A percentile compares a stretch with the other conserved stretches of the same genome.
Conservation (phyloP, 2,329 filamentous ascomycete genomes). For the Neonectria faginata region DNA sequence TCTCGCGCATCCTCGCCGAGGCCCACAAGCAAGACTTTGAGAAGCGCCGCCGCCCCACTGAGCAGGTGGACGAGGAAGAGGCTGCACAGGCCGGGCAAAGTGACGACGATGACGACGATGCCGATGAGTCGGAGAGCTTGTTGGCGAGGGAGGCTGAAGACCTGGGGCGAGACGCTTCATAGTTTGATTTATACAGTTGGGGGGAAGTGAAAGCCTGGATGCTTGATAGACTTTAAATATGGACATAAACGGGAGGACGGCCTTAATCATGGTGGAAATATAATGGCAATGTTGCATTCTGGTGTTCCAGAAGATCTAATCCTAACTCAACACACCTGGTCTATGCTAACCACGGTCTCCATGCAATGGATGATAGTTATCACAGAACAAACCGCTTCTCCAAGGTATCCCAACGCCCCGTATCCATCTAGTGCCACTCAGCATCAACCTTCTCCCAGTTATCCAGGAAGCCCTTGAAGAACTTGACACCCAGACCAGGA, state of each 20-base stretch:
- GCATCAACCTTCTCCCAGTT: slow-evolving; percentile 85
- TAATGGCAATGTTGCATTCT: slow-evolving; percentile 4
- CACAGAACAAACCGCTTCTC: slow-evolving; percentile 12
- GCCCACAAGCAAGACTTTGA: slow-evolving; percentile 95
- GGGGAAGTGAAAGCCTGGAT: neutral
- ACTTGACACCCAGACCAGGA: slow-evolving; percentile 86
- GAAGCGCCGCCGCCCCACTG: slow-evolving; percentile 69
- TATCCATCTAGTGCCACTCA: slow-evolving; percentile 70
- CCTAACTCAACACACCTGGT: slow-evolving; percentile 15
- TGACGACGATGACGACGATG: slow-evolving; percentile 53
- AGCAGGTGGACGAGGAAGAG: slow-evolving; percentile 41
- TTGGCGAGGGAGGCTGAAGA: slow-evolving; percentile 47
- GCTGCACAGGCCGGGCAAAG: slow-evolving; percentile 46
- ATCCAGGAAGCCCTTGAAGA: slow-evolving; percentile 91
- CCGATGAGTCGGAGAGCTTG: slow-evolving; percentile 39
- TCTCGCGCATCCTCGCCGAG: slow-evolving; percentile 77
- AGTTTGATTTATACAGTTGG: neutral
- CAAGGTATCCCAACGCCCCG: slow-evolving; percentile 16
- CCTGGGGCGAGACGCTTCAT: slow-evolving; percentile 31
- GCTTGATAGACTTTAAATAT: slow-evolving; percentile 14
- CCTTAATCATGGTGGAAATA: slow-evolving; percentile 6
- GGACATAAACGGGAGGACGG: neutral
- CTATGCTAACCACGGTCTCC: slow-evolving; percentile 18
- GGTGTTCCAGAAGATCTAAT: slow-evolving; percentile 20
- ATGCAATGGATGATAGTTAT: slow-evolving; percentile 24